These are phyloP conservation scores for Pseudoneurospora amorphoporcata DNA, from an alignment of 495 filamentous ascomycete species.

Conservation along the genomic window DNA sequence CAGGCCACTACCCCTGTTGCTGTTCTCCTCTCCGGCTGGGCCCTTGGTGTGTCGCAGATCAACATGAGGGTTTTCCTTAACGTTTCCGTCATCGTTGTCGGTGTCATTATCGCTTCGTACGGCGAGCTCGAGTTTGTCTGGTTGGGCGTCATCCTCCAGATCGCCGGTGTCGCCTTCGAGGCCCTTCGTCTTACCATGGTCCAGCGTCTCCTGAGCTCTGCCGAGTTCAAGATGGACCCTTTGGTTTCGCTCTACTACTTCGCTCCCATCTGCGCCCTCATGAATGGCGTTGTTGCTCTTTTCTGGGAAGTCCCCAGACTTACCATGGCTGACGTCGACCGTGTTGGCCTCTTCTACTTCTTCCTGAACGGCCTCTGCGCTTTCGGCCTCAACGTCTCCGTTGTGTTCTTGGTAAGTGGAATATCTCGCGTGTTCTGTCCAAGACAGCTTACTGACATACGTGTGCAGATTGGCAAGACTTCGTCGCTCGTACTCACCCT, in stretches of 20 bases:
- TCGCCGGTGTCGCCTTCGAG: slow-evolving; percentile 77
- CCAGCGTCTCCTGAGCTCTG: slow-evolving; percentile 73
- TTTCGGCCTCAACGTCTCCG: slow-evolving; percentile 84
- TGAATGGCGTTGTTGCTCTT: slow-evolving; percentile 74
- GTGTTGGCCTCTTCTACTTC: slow-evolving; percentile 64
- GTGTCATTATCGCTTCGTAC: slow-evolving; percentile 81
- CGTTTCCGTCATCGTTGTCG: slow-evolving; percentile 79
- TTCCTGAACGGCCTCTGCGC: slow-evolving; percentile 73
- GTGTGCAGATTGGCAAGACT: slow-evolving; percentile 81
- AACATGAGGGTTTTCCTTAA: slow-evolving; percentile 75
- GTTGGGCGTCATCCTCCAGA: slow-evolving; percentile 79
- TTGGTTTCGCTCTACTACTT: slow-evolving; percentile 96
- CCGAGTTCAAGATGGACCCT: slow-evolving; percentile 96
- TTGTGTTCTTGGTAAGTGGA: slow-evolving; percentile 78
- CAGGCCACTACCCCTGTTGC: slow-evolving; percentile 87
- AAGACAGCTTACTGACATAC: slow-evolving; percentile 17
- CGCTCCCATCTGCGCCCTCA: slow-evolving; percentile 80
- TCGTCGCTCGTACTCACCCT: slow-evolving; percentile 94
- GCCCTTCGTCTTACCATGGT: slow-evolving; percentile 88
- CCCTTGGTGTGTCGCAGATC: slow-evolving; percentile 62
- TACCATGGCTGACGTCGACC: slow-evolving; percentile 60
- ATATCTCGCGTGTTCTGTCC: background rate
- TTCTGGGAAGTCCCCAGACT: slow-evolving; percentile 67
- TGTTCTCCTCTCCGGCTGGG: slow-evolving; percentile 77
- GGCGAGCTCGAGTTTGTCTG: slow-evolving; percentile 89